Evolutionary conservation across 2,329 filamentous ascomycete species (phyloP).

Genomic region (Xenoacremonium recifei): DNA sequence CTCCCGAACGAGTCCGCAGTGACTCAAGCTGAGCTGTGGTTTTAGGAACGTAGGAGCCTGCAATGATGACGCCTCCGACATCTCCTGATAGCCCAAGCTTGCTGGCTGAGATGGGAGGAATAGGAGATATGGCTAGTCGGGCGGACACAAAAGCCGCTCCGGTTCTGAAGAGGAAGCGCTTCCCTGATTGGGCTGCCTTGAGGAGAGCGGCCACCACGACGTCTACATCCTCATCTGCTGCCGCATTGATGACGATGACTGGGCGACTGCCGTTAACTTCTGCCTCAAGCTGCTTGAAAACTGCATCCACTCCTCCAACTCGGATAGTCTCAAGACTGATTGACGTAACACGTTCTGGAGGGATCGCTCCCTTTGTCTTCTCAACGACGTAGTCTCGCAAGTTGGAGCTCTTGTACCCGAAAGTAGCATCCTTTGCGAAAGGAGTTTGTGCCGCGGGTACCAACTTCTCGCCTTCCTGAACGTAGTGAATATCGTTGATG

Average conservation of each 20-base stretch:
- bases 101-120: slow-evolving; percentile 46
- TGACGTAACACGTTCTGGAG: slow-evolving; percentile 37
- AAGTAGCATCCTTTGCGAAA: slow-evolving; percentile 57
- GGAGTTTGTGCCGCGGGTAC: slow-evolving; percentile 48
- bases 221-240: slow-evolving; percentile 53
- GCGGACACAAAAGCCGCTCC: slow-evolving; percentile 45
- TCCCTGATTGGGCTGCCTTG: slow-evolving; percentile 28
- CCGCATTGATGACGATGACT: slow-evolving; percentile 52
- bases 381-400: slow-evolving; percentile 46
- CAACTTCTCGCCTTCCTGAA: slow-evolving; percentile 44
- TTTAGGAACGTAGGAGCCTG: slow-evolving; percentile 58
- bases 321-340: slow-evolving; percentile 49
- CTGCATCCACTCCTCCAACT: slow-evolving; percentile 39
- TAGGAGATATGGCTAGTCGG: slow-evolving; percentile 49
- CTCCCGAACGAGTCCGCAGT: slow-evolving; percentile 36
- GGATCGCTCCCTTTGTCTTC: slow-evolving; percentile 46
- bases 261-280: slow-evolving; percentile 24
- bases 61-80: slow-evolving; percentile 52
- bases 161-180: slow-evolving; percentile 38
- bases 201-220: slow-evolving; percentile 51
- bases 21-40: slow-evolving; percentile 53
- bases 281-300: slow-evolving; percentile 39
- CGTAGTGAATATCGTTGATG: slow-evolving; percentile 57
- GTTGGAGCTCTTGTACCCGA: slow-evolving; percentile 55
- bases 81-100: slow-evolving; percentile 38